phyloP scores from a whole-genome alignment of 768 basidiomycete genomes.

The Cystobasidium ongulense region DNA sequence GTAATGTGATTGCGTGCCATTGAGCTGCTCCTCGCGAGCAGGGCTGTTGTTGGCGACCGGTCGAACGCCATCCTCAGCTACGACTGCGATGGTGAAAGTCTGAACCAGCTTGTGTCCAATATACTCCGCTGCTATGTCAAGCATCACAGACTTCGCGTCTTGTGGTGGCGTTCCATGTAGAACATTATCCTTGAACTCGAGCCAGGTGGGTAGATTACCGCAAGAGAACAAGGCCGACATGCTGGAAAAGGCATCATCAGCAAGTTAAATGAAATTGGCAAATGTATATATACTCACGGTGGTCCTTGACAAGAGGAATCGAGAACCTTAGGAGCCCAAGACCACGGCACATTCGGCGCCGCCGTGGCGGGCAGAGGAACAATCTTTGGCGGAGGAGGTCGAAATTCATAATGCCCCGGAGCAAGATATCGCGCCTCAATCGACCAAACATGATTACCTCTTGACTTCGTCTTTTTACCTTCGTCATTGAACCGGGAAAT shows the following conservation, averaged over 20 bases:
- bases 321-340: constrained; percentile 90
- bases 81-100: background rate
- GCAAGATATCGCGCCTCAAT: constrained; percentile 58
- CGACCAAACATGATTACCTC: constrained; percentile 97
- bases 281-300: background rate
- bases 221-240: constrained; percentile 71
- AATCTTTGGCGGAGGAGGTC: constrained; percentile 65
- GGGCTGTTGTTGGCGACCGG: constrained; percentile 3
- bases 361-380: constrained; percentile 73
- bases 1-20: background rate
- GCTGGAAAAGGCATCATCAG: constrained; percentile 50
- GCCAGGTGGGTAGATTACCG: constrained; percentile 73
- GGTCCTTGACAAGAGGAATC: constrained; percentile 66
- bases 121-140: constrained; percentile 7
- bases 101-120: background rate
- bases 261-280: background rate
- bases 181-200: constrained; percentile 65
- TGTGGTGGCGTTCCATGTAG: constrained; percentile 60
- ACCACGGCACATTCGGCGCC: constrained; percentile 57
- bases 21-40: background rate
- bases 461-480: constrained; percentile 85
- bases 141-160: constrained; percentile 10
- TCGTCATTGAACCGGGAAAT: constrained; percentile 98
- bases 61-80: constrained; percentile 2
- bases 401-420: constrained; percentile 48